Conservation (phyloP, 1,139 yeast genomes). For the Zhuliangozyma parablackwelliae region DNA sequence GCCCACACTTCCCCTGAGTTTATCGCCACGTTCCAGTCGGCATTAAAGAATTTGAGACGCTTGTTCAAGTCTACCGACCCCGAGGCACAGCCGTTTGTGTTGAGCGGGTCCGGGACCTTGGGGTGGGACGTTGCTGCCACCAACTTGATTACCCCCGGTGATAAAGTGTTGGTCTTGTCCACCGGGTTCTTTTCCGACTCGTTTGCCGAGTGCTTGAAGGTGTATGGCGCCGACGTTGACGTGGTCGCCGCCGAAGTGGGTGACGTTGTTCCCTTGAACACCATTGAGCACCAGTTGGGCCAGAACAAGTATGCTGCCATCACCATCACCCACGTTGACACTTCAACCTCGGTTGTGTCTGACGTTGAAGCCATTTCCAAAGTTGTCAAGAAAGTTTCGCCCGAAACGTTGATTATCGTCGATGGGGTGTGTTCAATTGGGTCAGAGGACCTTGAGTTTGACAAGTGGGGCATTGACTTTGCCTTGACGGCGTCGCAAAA, state of each 20-base stretch:
- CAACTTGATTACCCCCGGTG: constrained; percentile 65
- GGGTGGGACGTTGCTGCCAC: constrained; percentile 93
- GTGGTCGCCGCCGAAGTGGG: constrained; percentile 73
- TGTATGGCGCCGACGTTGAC: constrained; percentile 68
- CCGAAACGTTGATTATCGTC: constrained; percentile 77
- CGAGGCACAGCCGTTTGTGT: constrained; percentile 69
- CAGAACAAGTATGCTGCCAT: constrained; percentile 57
- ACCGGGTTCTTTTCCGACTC: constrained; percentile 93
- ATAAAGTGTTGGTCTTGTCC: constrained; percentile 71
- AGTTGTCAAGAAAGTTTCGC: constrained; percentile 60
- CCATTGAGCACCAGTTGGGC: constrained; percentile 52
- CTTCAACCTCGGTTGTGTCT: constrained; percentile 86
- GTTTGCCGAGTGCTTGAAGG: constrained; percentile 72
- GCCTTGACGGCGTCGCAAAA: constrained; percentile 92
- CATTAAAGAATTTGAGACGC: constrained; percentile 62
- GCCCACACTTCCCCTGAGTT: constrained; percentile 93
- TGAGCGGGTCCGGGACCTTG: constrained; percentile 89
- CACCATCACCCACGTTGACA: constrained; percentile 92
- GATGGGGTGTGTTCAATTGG: constrained; percentile 96
- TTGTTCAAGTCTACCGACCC: constrained; percentile 68
- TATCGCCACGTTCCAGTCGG: constrained; percentile 65
- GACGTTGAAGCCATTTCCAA: constrained; percentile 64
- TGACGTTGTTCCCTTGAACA: constrained; percentile 56
- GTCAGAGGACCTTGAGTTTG: constrained; percentile 81
- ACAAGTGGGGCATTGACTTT: constrained; percentile 85